These are phyloP conservation scores for Cicer arietinum DNA, from an alignment of 306 rosid genomes.

Conservation along the genomic window DNA sequence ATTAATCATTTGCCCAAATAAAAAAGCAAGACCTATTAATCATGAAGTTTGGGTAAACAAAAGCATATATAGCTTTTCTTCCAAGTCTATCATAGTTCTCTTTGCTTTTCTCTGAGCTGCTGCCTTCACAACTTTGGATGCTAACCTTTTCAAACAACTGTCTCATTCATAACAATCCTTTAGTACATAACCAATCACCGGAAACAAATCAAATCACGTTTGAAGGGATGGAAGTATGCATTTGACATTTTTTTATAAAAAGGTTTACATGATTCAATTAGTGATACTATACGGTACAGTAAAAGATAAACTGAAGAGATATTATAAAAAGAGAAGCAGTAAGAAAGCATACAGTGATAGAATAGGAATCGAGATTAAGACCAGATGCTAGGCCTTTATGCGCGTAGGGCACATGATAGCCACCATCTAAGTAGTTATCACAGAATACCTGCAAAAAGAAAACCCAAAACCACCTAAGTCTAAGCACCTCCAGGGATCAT, in stretches of 20 bases:
- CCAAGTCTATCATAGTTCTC: constrained; percentile 76
- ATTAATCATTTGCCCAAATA: constrained; percentile 19
- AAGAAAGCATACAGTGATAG: constrained; percentile 64
- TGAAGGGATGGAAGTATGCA: constrained; percentile 7
- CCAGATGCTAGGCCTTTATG: constrained; percentile 87
- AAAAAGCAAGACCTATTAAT: constrained; percentile 72
- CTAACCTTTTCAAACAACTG: constrained; percentile 81
- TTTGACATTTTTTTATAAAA: background rate
- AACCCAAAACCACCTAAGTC: constrained; percentile 8
- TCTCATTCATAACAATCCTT: constrained; percentile 37
- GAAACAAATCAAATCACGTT: constrained; percentile 5
- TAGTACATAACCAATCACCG: constrained; percentile 32
- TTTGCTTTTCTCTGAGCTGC: constrained; percentile 48
- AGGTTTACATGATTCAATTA: constrained; percentile 21
- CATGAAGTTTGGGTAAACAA: constrained; percentile 91
- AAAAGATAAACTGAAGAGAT: constrained; percentile 22
- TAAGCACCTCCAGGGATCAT: constrained; percentile 29
- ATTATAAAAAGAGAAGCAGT: constrained; percentile 37
- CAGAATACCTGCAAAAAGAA: constrained; percentile 75
- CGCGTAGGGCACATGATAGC: constrained; percentile 92
- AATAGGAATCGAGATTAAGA: constrained; percentile 81
- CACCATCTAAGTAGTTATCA: constrained; percentile 97
- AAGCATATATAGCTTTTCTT: constrained; percentile 74
- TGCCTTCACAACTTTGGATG: constrained; percentile 83
- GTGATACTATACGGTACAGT: constrained; percentile 13